A percentile compares a stretch with the other conserved stretches of the same genome.
Evolutionary conservation across 345 rosid species (phyloP).

Genomic region (Eucalyptus shirleyi): DNA sequence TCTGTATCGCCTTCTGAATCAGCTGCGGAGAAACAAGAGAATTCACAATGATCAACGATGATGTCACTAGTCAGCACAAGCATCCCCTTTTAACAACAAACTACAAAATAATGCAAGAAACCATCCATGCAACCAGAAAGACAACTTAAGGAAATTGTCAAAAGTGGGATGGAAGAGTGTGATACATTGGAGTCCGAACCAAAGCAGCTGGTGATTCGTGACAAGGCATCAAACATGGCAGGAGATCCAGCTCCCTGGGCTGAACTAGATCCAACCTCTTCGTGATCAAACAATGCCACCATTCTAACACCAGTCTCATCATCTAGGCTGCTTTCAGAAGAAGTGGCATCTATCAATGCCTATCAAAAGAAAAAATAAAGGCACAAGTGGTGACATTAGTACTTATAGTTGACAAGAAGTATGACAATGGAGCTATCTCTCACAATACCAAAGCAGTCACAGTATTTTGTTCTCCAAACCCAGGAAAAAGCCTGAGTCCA

Average conservation of each 20-base stretch:
- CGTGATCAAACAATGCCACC: slow-evolving; percentile 97
- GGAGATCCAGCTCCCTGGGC: slow-evolving; percentile 99
- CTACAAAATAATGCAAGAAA: neutral
- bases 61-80: neutral
- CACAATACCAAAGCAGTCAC: neutral
- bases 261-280: slow-evolving; percentile 91
- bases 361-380: neutral
- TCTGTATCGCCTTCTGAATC: slow-evolving; percentile 79
- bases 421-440: neutral
- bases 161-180: neutral
- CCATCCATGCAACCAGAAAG: neutral
- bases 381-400: neutral
- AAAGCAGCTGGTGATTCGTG: slow-evolving; percentile 72
- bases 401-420: neutral
- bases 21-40: slow-evolving; percentile 25
- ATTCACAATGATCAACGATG: neutral
- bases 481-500: neutral
- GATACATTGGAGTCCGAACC: slow-evolving; percentile 59
- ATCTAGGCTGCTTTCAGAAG: slow-evolving; percentile 55
- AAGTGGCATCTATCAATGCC: slow-evolving; percentile 79
- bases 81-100: too few species aligned
- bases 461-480: neutral
- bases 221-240: slow-evolving; percentile 84
- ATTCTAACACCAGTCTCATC: slow-evolving; percentile 80
- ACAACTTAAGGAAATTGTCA: neutral